Evolutionary conservation across 257 asterid genomes (phyloP), one percentile per base, ranked within the genome.

Genomic region (Rubia yunnanensis): DNA sequence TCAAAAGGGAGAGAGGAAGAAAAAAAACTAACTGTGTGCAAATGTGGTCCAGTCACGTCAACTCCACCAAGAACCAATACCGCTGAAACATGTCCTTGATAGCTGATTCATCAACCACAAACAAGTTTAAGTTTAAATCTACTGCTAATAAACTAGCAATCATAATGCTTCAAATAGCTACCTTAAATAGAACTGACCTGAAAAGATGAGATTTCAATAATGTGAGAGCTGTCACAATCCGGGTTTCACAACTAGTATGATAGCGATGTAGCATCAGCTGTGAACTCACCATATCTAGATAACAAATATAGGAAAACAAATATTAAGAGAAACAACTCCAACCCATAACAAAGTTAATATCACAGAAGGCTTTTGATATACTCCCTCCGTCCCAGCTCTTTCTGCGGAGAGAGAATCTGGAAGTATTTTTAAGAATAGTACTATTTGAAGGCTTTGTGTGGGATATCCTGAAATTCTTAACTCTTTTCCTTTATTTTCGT

Each of bases 1-100:
- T 26, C 1, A 28, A 11, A 56, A 28, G 2, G 39, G 3, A 30
- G 17, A 26, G 41, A 4, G 34, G 54, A 72, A 17, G 65, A 31
- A 63, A 73, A n/a, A 87, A 55, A 31, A 59, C 96, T 81, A 78
- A 92, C 98, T 13, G 95, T 92, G 64, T 92, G 98, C 78, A 92
- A 74, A 71, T 89, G 98, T 24, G 98, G 98, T 61, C 98, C 98
- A 0, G 91, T 84, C 64, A 85, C 74, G 60, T 92, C 98, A 71
- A 92, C 98, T 59, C 98, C 98, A 59, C 97, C 98, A 24, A 92
- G 96, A 66, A 92, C 98, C 84, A 92, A 80, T 31, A 96, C 98
- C 73, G 97, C 98, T 31, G 88, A 82, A 27, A 89, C 97, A 76
- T 89, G 60, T 17, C 98, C 97, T 79, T 92, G 98, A 72, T 92